Conservation (phyloP, 2,329 filamentous ascomycete species). For the Lasiodiplodia hormozganensis region DNA sequence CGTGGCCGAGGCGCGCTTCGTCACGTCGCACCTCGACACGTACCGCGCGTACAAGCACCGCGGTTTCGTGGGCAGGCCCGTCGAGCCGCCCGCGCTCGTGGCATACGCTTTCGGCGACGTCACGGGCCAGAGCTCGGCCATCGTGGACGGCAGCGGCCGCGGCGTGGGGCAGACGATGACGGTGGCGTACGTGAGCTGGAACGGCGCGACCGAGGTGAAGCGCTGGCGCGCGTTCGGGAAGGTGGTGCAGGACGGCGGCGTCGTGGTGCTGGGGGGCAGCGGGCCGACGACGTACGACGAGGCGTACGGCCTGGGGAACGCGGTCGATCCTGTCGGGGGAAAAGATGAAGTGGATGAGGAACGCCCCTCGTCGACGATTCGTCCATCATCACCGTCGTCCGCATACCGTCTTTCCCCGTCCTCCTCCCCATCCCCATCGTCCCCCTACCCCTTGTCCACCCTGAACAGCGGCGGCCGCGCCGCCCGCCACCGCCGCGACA, state of each 20-base stretch:
- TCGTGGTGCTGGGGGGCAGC: neutral
- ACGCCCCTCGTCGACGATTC: neutral
- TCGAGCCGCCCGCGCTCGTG: conserved; percentile 39
- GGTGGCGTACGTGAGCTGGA: conserved; percentile 60
- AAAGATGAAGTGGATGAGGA: neutral
- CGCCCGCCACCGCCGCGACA: neutral
- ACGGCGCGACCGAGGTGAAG: conserved; percentile 57
- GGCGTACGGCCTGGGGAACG: neutral
- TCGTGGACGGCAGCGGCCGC: conserved; percentile 26
- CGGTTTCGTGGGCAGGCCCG: conserved; percentile 44
- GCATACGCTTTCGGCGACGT: conserved; percentile 39
- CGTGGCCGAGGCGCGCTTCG: conserved; percentile 44
- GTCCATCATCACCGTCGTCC: neutral
- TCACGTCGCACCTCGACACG: conserved; percentile 41
- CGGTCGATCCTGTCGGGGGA: no score
- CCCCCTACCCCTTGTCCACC: neutral
- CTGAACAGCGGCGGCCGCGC: neutral
- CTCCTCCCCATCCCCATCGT: neutral
- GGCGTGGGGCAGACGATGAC: conserved; percentile 17
- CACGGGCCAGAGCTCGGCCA: neutral
- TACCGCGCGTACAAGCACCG: conserved; percentile 49
- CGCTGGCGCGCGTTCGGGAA: conserved; percentile 47
- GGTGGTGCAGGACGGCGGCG: conserved; percentile 1
- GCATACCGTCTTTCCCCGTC: neutral
- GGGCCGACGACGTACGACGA: neutral